Conservation (phyloP, 108 stramenopile species). For the Ochromonas danica region DNA sequence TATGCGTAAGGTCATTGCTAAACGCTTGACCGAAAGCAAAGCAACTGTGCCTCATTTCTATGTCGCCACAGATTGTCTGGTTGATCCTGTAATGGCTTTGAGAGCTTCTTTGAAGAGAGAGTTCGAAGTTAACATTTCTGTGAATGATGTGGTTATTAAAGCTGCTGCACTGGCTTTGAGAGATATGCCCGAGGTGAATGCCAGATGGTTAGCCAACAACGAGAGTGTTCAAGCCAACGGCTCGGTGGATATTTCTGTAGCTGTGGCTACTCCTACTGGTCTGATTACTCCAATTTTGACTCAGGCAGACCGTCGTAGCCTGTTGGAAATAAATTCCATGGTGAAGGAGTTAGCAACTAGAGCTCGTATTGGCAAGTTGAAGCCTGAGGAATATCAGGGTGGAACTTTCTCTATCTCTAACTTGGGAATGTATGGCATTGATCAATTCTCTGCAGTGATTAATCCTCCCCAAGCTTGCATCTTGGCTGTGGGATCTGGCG, state of each 20-base stretch:
- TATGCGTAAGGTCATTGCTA: slow-evolving; percentile 91
- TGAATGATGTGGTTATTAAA: slow-evolving; percentile 95
- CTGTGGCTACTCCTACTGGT: slow-evolving; percentile 92
- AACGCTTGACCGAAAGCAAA: slow-evolving; percentile 91
- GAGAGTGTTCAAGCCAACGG: slow-evolving; percentile 59
- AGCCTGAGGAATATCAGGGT: slow-evolving; percentile 93
- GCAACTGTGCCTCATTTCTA: slow-evolving; percentile 94
- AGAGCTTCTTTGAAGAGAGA: slow-evolving; percentile 72
- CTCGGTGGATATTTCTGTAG: slow-evolving; percentile 89
- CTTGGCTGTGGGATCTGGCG: slow-evolving; percentile 89
- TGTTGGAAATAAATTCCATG: slow-evolving; percentile 75
- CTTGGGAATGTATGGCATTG: slow-evolving; percentile 98
- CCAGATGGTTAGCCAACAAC: slow-evolving; percentile 44
- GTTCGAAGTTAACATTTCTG: slow-evolving; percentile 76
- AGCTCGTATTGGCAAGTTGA: slow-evolving; percentile 74
- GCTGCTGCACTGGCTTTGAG: slow-evolving; percentile 89
- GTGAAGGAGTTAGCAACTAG: slow-evolving; percentile 78
- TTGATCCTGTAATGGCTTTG: slow-evolving; percentile 77
- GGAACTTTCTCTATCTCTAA: slow-evolving; percentile 95
- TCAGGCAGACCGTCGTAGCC: slow-evolving; percentile 69
- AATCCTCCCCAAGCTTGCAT: slow-evolving; percentile 98
- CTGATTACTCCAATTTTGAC: slow-evolving; percentile 91
- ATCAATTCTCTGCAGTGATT: slow-evolving; percentile 94
- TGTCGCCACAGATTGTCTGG: slow-evolving; percentile 75
- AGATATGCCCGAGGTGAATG: slow-evolving; percentile 90